These are phyloP conservation scores for Penicillium goetzii DNA, from an alignment of 495 filamentous ascomycete genomes.

Conservation along the genomic window DNA sequence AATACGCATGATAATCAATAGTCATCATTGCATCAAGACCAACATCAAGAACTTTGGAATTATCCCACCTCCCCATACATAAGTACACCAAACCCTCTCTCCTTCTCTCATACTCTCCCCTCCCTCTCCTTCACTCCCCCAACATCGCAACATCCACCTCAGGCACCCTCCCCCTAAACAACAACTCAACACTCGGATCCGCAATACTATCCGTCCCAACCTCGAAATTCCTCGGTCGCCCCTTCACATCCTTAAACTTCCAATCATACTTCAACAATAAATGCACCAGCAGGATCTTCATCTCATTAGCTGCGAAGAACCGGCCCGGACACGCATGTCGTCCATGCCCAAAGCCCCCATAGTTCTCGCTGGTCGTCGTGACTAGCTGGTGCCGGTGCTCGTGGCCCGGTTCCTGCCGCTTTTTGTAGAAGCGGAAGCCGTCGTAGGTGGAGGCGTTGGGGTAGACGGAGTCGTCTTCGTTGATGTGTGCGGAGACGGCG, in stretches of 20 bases:
- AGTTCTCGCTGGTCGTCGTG: slow-evolving; percentile 46
- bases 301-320: slow-evolving; percentile 55
- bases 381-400: slow-evolving; percentile 51
- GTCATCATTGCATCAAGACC: not conserved
- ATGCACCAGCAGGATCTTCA: slow-evolving; percentile 50
- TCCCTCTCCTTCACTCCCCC: slow-evolving; percentile 22
- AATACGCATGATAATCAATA: not conserved
- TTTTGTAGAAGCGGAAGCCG: slow-evolving; percentile 49
- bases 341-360: slow-evolving; percentile 55
- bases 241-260: slow-evolving; percentile 34
- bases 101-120: not conserved
- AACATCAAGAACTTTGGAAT: not conserved
- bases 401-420: slow-evolving; percentile 47
- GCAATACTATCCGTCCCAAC: slow-evolving; percentile 34
- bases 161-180: slow-evolving; percentile 34
- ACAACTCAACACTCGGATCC: slow-evolving; percentile 35
- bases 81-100: not conserved
- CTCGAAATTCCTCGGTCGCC: slow-evolving; percentile 33
- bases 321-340: slow-evolving; percentile 59
- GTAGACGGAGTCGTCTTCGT: slow-evolving; percentile 49
- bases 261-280: slow-evolving; percentile 61
- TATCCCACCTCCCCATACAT: not conserved
- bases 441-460: slow-evolving; percentile 49
- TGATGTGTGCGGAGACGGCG: slow-evolving; percentile 37
- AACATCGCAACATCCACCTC: slow-evolving; percentile 34